phyloP scores from a whole-genome alignment of 2,329 filamentous ascomycete genomes.

The Massarina eburnea region DNA sequence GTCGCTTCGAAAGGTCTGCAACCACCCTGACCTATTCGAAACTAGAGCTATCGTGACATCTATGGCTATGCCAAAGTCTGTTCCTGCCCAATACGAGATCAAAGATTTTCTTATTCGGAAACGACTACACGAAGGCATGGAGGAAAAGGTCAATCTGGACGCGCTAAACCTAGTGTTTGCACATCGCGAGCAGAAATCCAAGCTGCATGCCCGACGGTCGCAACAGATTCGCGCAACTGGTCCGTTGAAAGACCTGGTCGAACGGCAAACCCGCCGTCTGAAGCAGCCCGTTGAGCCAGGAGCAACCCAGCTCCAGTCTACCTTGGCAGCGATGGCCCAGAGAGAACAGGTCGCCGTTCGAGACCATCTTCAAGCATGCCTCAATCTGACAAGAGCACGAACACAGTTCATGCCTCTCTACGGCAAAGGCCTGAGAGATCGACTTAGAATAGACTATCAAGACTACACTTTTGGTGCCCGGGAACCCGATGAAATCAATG shows the following conservation, averaged over 20 bases:
- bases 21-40: conserved; percentile 95
- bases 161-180: conserved; percentile 80
- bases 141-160: conserved; percentile 69
- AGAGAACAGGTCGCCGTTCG: conserved; percentile 65
- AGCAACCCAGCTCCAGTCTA: conserved; percentile 67
- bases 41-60: conserved; percentile 96
- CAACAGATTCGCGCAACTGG: conserved; percentile 64
- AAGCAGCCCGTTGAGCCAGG: conserved; percentile 52
- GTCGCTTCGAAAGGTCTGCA: conserved; percentile 97
- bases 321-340: conserved; percentile 69
- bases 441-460: conserved; percentile 62
- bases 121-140: conserved; percentile 62
- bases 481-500: conserved; percentile 38
- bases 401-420: conserved; percentile 81
- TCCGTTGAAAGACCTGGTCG: conserved; percentile 69
- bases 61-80: conserved; percentile 84
- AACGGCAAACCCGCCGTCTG: conserved; percentile 64
- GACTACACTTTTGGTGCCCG: conserved; percentile 36
- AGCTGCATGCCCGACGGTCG: conserved; percentile 51
- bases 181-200: conserved; percentile 62
- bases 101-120: conserved; percentile 71
- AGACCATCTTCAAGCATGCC: conserved; percentile 76
- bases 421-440: conserved; percentile 74
- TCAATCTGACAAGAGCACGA: conserved; percentile 78
- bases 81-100: conserved; percentile 71